Evolutionary conservation across 306 rosid species (phyloP), one percentile per base, ranked within the genome.

Genomic region (Lathyrus sativus): DNA sequence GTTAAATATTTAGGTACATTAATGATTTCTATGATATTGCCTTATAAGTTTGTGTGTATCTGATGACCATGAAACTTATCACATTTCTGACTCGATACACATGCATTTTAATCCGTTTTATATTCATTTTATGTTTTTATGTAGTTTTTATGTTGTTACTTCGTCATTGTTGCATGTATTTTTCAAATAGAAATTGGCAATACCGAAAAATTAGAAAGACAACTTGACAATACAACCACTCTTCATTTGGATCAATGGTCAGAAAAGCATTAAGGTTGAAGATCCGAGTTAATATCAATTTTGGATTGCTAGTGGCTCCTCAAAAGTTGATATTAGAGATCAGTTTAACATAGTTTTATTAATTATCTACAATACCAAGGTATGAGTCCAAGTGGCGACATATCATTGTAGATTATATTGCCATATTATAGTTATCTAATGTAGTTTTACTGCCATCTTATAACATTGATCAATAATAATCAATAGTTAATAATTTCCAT

Each of bases 401-500:
- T 58, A 62, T 58, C 35, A 9, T 7, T 4, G 24, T 48, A 59
- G 17, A 63, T 50, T 33, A 6, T 6, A 33, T 33, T 33, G 38
- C 38, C 38, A 33, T 33, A 8, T 33, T 33, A 33, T 33, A 33
- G 1, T 6, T 33, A 33, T 33, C 38, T 6, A 33, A 33, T 2
- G 1, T 33, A 33, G 8, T 33, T 33, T 5, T 33, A 33, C 8
- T 5, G 8, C 8, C 41, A 29, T 29, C 50, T 50, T 12, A 50
- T 59, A 75, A 15, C 63, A 49, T 11, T 58, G 46, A 48, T 24
- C 4, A 74, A 68, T 68, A 61, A 51, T 41, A 61, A 61, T 14
- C 4, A 74, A 68, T 60, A 60, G 50, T 41, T 50, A 50, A 28
- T 29, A 41, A 68, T 24, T 24, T 75, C 39, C 35, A 68, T 59